Evolutionary conservation across 2,329 filamentous ascomycete genomes (phyloP), one percentile per base, ranked within the genome.

Genomic region (Zymoseptoria passerinii): DNA sequence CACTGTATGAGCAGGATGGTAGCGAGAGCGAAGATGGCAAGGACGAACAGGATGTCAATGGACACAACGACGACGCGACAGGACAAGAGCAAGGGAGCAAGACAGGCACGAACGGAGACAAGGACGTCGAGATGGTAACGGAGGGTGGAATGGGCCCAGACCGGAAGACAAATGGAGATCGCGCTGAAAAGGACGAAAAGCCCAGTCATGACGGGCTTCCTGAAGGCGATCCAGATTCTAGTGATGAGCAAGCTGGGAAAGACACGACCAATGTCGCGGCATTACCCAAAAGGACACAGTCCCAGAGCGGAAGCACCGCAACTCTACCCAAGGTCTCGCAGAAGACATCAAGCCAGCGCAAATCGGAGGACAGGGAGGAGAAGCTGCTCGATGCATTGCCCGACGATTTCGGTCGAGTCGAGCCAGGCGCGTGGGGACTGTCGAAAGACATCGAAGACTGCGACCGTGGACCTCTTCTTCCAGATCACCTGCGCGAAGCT

Each of bases 401-500:
- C 4, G 59, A 65, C n/a, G 65, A 65, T 23, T 57, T 63, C 40
- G 57, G 49, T 10, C 44, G 52, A 1, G 61, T 63, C 9, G 58
- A 61, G 28, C 63, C 64, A 2, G 66, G 67, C 23, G 67, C 68
- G 3, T 67, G 66, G 57, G 67, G 65, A 8, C 60, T 70, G 4
- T 58, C 53, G 6, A 58, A 53, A 16, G 63, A 65, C 23, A 55
- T 72, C 28, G 64, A 68, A 16, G 72, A 74, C 61, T 65, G 67
- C 53, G 74, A 79, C 62, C 73, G 77, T 57, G 78, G 78, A 4
- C 87, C 88, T 0, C 70, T 92, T 52, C 81, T 86, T 27, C 87
- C 89, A 0, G 88, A 90, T 61, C 88, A 92, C 72, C 72, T 92
- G 51, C 78, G 87, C 19, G 88, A 92, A 71, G 87, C 89, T 4